These are phyloP conservation scores for Myxozyma vanderwaltii DNA, from an alignment of 805 yeast genomes.

Conservation along the genomic window DNA sequence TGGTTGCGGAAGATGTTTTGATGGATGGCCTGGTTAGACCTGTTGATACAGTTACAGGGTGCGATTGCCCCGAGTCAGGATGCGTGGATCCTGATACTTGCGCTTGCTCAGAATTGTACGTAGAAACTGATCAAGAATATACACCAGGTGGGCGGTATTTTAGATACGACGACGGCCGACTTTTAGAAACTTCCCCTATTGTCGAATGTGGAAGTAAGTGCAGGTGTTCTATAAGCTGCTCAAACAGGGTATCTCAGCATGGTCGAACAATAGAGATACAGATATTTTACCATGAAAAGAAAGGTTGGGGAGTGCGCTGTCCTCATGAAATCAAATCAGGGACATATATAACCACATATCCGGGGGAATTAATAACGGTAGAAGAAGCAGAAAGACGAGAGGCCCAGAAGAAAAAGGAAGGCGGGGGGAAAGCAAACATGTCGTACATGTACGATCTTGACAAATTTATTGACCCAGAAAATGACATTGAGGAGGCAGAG, in stretches of 20 bases:
- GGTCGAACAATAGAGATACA: slow-evolving; percentile 26
- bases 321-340: slow-evolving; percentile 23
- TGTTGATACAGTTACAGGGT: background rate
- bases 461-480: slow-evolving; percentile 7
- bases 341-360: slow-evolving; percentile 22
- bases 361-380: slow-evolving; percentile 26
- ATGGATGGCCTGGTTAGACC: background rate
- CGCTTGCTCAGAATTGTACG: background rate
- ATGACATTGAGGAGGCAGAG: slow-evolving; percentile 4
- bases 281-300: slow-evolving; percentile 19
- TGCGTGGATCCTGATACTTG: slow-evolving; percentile 5
- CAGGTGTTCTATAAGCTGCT: slow-evolving; percentile 16
- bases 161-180: slow-evolving; percentile 19
- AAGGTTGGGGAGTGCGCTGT: slow-evolving; percentile 33
- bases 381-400: slow-evolving; percentile 26
- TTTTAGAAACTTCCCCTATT: slow-evolving; percentile 12
- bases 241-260: slow-evolving; percentile 25
- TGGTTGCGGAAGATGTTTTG: background rate
- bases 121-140: slow-evolving; percentile 3
- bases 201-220: slow-evolving; percentile 26
- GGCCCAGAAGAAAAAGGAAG: background rate
- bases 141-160: background rate
- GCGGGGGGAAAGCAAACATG: background rate
- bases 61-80: slow-evolving; percentile 1
- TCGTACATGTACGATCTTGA: slow-evolving; percentile 12